Conservation (phyloP, 345 rosid genomes). For the Pugionium dolabratum region DNA sequence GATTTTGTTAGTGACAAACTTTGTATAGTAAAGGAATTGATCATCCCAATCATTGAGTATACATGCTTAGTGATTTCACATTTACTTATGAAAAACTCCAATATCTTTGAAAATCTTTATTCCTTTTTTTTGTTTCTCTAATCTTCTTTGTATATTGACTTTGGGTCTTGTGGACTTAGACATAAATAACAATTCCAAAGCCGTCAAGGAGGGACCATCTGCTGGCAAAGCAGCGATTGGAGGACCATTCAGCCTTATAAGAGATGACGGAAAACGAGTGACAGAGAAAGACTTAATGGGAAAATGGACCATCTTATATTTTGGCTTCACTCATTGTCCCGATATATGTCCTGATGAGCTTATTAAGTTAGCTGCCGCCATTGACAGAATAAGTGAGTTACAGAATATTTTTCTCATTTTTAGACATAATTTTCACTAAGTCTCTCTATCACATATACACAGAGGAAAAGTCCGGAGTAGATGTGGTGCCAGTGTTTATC, state of each 20-base stretch:
- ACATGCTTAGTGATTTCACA: slow-evolving; percentile 9
- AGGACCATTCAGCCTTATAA: slow-evolving; percentile 82
- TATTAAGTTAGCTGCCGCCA: slow-evolving; percentile 71
- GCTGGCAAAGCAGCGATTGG: slow-evolving; percentile 95
- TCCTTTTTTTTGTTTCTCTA: background rate
- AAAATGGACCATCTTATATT: slow-evolving; percentile 84
- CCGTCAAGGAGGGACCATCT: slow-evolving; percentile 93
- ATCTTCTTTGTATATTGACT: slow-evolving; percentile 24
- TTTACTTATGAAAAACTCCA: background rate
- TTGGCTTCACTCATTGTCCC: slow-evolving; percentile 98
- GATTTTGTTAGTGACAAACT: slow-evolving; percentile 11
- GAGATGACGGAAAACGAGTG: slow-evolving; percentile 78
- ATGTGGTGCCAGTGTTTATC: slow-evolving; percentile 78
- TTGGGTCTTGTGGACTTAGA: slow-evolving; percentile 45
- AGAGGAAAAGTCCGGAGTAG: slow-evolving; percentile 79
- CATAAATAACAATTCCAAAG: slow-evolving; percentile 63
- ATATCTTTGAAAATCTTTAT: background rate
- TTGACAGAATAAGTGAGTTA: slow-evolving; percentile 89
- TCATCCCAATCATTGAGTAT: slow-evolving; percentile 16
- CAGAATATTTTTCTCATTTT: background rate
- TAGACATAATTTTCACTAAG: background rate
- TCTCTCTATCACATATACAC: slow-evolving; percentile 20
- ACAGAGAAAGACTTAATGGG: slow-evolving; percentile 86
- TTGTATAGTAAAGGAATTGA: slow-evolving; percentile 3
- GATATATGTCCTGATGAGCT: slow-evolving; percentile 98